These are phyloP conservation scores for Nannochloris sp. DNA, from an alignment of 139 green algal species.

Conservation along the genomic window DNA sequence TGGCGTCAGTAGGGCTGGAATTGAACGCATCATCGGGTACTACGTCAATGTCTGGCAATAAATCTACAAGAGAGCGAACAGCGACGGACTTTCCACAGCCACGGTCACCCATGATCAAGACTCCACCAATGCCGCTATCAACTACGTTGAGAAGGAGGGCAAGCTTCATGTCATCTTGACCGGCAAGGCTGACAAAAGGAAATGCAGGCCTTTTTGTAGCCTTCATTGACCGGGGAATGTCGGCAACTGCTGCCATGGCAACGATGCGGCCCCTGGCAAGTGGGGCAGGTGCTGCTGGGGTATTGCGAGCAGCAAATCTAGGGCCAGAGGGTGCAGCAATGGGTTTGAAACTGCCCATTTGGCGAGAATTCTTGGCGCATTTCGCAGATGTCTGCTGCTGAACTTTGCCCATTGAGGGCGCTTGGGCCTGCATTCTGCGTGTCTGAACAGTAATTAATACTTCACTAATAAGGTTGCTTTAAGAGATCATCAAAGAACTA, in stretches of 20 bases:
- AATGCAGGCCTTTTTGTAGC: slow-evolving; percentile 41
- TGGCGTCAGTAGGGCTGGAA: slow-evolving; percentile 68
- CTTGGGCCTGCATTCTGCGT: background rate
- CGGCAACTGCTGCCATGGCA: background rate
- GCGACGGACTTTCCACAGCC: slow-evolving; percentile 79
- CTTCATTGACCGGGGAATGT: background rate
- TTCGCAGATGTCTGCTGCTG: background rate
- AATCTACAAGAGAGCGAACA: slow-evolving; percentile 68
- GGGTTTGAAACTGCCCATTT: background rate
- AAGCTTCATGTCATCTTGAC: slow-evolving; percentile 90
- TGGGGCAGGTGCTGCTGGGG: background rate
- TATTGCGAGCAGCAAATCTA: background rate
- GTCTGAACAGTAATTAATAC: too few relatives aligned
- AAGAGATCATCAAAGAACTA: too few relatives aligned
- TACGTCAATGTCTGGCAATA: slow-evolving; percentile 85
- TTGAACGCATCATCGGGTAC: slow-evolving; percentile 86
- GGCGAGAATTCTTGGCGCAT: background rate
- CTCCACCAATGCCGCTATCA: slow-evolving; percentile 78
- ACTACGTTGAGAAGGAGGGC: slow-evolving; percentile 86
- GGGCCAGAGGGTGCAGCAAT: background rate
- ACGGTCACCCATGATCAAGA: slow-evolving; percentile 92
- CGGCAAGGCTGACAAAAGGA: slow-evolving; percentile 79
- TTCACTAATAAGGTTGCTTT: too few relatives aligned
- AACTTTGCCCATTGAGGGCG: background rate
- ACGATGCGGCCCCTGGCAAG: background rate